Percentiles rank a stretch among this genome's conserved stretches.
These are phyloP conservation scores for Conringia planisiliqua DNA, from an alignment of 345 rosid species.

Conservation along the genomic window DNA sequence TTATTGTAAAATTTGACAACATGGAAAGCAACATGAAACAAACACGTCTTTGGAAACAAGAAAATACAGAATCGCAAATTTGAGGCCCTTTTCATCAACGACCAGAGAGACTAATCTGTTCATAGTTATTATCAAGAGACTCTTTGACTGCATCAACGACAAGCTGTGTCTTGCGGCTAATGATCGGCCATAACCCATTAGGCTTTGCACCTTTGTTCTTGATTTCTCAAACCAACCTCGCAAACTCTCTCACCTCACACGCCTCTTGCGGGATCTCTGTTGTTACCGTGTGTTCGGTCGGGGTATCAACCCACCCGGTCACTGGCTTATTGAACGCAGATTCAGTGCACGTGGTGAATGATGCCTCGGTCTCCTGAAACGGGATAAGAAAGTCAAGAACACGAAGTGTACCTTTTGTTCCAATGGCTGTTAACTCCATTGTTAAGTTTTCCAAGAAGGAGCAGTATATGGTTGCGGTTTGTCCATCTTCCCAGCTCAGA, in stretches of 20 bases:
- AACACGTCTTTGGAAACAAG: background rate
- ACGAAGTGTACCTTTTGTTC: conserved; percentile 63
- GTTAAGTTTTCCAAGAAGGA: conserved; percentile 71
- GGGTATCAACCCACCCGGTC: conserved; percentile 29
- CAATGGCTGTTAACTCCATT: conserved; percentile 63
- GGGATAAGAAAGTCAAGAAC: conserved; percentile 71
- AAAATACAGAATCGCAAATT: background rate
- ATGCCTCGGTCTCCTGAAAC: conserved; percentile 54
- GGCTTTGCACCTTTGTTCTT: conserved; percentile 58
- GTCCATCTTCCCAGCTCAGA: conserved; percentile 66
- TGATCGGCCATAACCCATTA: conserved; percentile 57
- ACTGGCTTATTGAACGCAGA: conserved; percentile 40
- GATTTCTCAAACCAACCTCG: conserved; percentile 51
- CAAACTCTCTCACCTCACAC: conserved; percentile 70
- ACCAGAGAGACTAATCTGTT: conserved; percentile 13
- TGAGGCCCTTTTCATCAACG: conserved; percentile 3
- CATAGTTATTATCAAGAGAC: background rate
- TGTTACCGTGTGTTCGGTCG: conserved; percentile 47
- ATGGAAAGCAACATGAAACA: background rate
- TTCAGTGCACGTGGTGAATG: conserved; percentile 41
- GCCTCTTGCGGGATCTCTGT: conserved; percentile 73
- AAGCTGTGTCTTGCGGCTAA: conserved; percentile 21
- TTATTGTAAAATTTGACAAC: background rate
- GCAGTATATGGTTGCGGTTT: conserved; percentile 57
- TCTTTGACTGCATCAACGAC: conserved; percentile 22